These are phyloP conservation scores for Sechiopsis laciniata DNA, from an alignment of 306 rosid species.

Conservation along the genomic window DNA sequence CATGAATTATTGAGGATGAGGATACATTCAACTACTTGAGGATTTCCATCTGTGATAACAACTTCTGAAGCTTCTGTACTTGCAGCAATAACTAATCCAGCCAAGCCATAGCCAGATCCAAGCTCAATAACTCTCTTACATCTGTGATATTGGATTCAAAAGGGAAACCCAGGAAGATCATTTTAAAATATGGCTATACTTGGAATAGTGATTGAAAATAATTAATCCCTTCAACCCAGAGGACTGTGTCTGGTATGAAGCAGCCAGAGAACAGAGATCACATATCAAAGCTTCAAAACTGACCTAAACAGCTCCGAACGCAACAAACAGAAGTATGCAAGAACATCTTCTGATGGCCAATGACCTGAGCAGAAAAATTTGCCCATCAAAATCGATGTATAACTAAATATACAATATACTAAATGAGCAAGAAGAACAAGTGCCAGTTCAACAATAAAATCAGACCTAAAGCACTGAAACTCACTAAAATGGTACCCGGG, in stretches of 20 bases:
- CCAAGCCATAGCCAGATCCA: constrained; percentile 95
- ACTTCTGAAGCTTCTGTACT: constrained; percentile 72
- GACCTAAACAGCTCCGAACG: constrained; percentile 64
- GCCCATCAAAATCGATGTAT: constrained; percentile 15
- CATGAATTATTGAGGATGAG: constrained; percentile 45
- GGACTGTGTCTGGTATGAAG: constrained; percentile 7
- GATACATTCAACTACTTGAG: constrained; percentile 93
- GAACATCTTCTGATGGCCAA: constrained; percentile 98
- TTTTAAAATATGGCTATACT: not conserved
- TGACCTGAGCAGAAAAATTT: constrained; percentile 51
- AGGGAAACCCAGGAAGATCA: constrained; percentile 12
- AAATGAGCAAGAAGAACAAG: constrained; percentile 1
- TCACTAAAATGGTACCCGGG: not conserved
- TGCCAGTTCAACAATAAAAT: not conserved
- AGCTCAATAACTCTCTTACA: constrained; percentile 82
- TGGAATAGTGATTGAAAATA: not conserved
- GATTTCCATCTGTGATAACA: constrained; percentile 89
- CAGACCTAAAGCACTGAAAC: constrained; percentile 19
- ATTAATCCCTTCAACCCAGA: not conserved
- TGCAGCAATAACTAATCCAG: constrained; percentile 80
- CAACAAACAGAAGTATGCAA: constrained; percentile 72
- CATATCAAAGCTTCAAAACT: constrained; percentile 8
- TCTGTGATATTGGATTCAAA: constrained; percentile 37
- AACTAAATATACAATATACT: not conserved
- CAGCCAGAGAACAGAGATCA: constrained; percentile 8